phyloP scores from a whole-genome alignment of 345 rosid species.

The Euphorbia lathyris region DNA sequence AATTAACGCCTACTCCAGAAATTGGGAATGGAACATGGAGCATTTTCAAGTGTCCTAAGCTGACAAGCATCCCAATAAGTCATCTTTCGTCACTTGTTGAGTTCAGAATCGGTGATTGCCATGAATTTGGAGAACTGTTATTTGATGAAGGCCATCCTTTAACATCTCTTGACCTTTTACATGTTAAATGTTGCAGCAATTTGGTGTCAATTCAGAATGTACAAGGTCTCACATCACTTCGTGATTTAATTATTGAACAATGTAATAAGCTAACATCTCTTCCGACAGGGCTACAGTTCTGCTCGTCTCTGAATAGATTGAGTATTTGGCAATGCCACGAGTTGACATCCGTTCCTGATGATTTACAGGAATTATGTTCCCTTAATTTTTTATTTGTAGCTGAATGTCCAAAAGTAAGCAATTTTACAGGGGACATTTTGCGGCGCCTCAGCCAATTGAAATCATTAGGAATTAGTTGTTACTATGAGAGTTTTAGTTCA shows the following conservation, averaged over 20 bases:
- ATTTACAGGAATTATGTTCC: slow-evolving; percentile 1
- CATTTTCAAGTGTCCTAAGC: background rate
- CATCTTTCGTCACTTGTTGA: background rate
- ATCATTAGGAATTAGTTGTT: slow-evolving; percentile 12
- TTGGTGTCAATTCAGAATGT: background rate
- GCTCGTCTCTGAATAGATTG: slow-evolving; percentile 11
- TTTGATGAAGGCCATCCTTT: slow-evolving; percentile 1
- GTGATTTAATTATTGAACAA: background rate
- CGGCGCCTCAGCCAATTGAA: background rate
- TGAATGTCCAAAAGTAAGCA: background rate
- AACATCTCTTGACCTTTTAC: background rate
- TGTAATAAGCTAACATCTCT: slow-evolving; percentile 10
- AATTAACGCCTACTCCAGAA: too few relatives aligned
- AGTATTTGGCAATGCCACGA: background rate
- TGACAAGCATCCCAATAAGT: slow-evolving; percentile 10
- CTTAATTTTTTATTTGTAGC: background rate
- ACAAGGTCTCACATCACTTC: background rate
- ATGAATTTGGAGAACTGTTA: background rate
- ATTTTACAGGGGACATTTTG: background rate
- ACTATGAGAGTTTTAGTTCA: background rate
- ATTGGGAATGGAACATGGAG: background rate
- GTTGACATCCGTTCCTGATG: slow-evolving; percentile 1
- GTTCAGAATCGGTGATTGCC: background rate
- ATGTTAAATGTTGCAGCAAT: background rate
- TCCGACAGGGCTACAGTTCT: slow-evolving; percentile 6